Evolutionary conservation across 2,329 filamentous ascomycete genomes (phyloP), one percentile per base, ranked within the genome.

Genomic region (Penicillium sp.): DNA sequence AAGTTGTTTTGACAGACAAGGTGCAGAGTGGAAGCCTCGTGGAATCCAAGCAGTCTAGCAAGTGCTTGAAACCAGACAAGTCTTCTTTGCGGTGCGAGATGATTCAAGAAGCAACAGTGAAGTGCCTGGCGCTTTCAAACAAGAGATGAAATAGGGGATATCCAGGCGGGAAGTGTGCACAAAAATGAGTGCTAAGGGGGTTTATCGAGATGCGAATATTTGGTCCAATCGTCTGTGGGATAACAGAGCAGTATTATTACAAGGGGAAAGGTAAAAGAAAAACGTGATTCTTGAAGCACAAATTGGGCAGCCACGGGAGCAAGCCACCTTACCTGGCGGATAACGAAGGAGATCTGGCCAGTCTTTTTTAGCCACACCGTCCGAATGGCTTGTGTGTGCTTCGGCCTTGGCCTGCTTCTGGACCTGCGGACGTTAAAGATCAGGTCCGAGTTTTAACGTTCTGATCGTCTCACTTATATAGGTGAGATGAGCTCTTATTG

Each of bases 291-390:
- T 42, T 11, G 23, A 48, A 55, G 23, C 23, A 47, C 43, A 24
- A 55, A 26, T 48, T 33, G 52, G 52, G 52, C 45, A 54, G 43
- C 52, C 52, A 54, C 52, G 30, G 52, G 30, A 38, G 12, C 16
- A 28, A 42, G 51, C 28, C 52, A 48, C 45, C 33, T 55, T 55
- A 55, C 52, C 45, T 55, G 21, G 23, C 47, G 45, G 30, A 28
- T 47, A 42, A 48, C 30, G 26, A 47, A 30, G 28, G 7, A 28
- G 43, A 9, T 46, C 52, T 47, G 47, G 52, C 45, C 26, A 43
- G 52, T 42, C 45, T 35, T 48, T 40, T 55, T 42, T 55, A 55
- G 52, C 33, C 52, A 48, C 52, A n/a, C 26, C 24, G 30, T 55
- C 35, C n/a, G 35, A 23, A 43, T 40, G 30, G 45, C 45, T n/a